These are phyloP conservation scores for Lactarius akahatsu DNA, from an alignment of 768 basidiomycete species.

Conservation along the genomic window DNA sequence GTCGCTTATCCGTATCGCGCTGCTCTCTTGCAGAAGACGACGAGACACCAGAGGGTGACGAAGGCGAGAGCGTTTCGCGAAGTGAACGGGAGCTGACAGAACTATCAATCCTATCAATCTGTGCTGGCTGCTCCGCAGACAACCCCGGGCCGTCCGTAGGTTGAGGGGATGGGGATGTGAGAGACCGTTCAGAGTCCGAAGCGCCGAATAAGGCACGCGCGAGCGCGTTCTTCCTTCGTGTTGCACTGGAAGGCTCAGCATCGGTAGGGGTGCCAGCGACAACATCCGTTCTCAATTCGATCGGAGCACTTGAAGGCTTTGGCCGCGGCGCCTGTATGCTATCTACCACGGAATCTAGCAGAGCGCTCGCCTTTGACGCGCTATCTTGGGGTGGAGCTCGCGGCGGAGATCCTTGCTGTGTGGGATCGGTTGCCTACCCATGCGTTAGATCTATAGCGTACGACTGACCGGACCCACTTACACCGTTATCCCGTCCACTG, in stretches of 20 bases:
- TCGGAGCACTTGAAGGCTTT: conserved; percentile 20
- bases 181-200: conserved; percentile 40
- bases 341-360: conserved; percentile 61
- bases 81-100: conserved; percentile 48
- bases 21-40: conserved; percentile 8
- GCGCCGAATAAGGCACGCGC: conserved; percentile 72
- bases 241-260: conserved; percentile 39
- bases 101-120: conserved; percentile 42
- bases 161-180: conserved; percentile 35
- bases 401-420: conserved; percentile 43
- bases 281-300: conserved; percentile 13
- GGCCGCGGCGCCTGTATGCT: conserved; percentile 42
- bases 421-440: conserved; percentile 58
- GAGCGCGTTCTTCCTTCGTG: conserved; percentile 62
- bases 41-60: conserved; percentile 11
- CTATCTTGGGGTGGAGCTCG: conserved; percentile 45
- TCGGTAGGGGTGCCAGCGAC: conserved; percentile 41
- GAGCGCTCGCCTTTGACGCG: conserved; percentile 58
- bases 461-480: conserved; percentile 30
- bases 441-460: conserved; percentile 2
- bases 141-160: conserved; percentile 38
- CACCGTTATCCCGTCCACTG: conserved; percentile 48
- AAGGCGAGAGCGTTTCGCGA: conserved; percentile 40
- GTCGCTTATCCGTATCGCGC: conserved; percentile 24
- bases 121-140: conserved; percentile 54